Evolutionary conservation across 2,329 filamentous ascomycete species (phyloP).

Genomic region (Colletotrichum scovillei): DNA sequence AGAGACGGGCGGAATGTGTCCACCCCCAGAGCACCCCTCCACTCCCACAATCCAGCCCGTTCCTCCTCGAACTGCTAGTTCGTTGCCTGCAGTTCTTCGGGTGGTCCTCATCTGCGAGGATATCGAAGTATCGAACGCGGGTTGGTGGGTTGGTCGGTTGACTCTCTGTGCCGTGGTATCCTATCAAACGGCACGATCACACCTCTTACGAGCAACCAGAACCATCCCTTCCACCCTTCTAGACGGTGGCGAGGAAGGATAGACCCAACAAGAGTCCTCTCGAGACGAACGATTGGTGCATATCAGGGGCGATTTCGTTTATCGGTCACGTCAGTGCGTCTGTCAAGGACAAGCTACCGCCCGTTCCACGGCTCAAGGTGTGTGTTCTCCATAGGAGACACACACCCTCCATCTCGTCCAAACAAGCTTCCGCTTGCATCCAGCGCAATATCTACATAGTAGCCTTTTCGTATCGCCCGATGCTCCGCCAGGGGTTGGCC

Average conservation of each 20-base stretch:
- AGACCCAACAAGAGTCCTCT: background rate
- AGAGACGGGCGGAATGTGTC: background rate
- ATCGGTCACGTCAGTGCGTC: conserved; percentile 16
- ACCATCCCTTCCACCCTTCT: background rate
- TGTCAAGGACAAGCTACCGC: conserved; percentile 7
- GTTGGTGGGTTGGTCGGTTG: background rate
- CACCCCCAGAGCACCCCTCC: conserved; percentile 12
- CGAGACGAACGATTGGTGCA: conserved; percentile 3
- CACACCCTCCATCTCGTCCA: background rate
- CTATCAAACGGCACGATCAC: conserved; percentile 15
- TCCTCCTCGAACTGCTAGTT: background rate
- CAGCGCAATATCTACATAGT: background rate
- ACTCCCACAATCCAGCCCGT: conserved; percentile 5
- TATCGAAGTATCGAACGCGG: conserved; percentile 6
- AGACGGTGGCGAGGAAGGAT: conserved; percentile 21
- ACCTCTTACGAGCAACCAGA: background rate
- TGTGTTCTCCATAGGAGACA: background rate
- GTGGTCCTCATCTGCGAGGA: background rate
- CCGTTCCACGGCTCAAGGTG: too few relatives aligned
- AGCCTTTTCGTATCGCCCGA: conserved; percentile 19
- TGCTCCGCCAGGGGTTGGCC: conserved; percentile 24
- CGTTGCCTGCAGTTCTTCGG: background rate
- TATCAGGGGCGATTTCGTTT: conserved; percentile 3
- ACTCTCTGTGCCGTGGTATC: conserved; percentile 3
- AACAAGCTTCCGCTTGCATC: conserved; percentile 25